A percentile compares a stretch with the other conserved stretches of the same genome.
These are phyloP conservation scores for Neoconidiobolus thromboides DNA, from an alignment of 371 early-diverging fungal species.

Conservation along the genomic window DNA sequence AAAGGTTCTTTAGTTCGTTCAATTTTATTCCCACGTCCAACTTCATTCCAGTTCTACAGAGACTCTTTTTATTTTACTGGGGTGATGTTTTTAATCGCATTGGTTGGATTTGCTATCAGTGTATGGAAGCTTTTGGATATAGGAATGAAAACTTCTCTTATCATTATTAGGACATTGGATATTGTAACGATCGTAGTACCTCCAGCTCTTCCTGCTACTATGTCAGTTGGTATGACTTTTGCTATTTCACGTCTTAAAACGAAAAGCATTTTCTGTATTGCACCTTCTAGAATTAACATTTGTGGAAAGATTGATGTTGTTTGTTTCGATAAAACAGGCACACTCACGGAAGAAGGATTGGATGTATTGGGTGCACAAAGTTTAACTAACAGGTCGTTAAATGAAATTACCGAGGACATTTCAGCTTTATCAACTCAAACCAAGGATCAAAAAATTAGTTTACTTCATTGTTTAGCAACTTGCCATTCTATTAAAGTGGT, in stretches of 20 bases:
- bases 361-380: neutral
- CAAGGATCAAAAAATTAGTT: neutral
- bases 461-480: conserved; percentile 70
- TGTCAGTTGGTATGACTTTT: conserved; percentile 79
- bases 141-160: neutral
- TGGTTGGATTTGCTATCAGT: conserved; percentile 2
- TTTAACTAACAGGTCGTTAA: neutral
- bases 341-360: conserved; percentile 50
- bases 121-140: neutral
- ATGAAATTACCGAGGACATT: neutral
- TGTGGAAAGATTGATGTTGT: conserved; percentile 83
- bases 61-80: conserved; percentile 92
- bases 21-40: conserved; percentile 84
- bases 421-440: neutral
- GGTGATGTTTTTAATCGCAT: conserved; percentile 47
- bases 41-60: conserved; percentile 83
- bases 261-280: conserved; percentile 27
- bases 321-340: conserved; percentile 84
- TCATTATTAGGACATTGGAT: conserved; percentile 13
- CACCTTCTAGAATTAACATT: conserved; percentile 21
- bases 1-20: conserved; percentile 90
- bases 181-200: conserved; percentile 91
- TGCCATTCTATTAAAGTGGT: conserved; percentile 94
- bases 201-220: conserved; percentile 80
- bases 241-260: conserved; percentile 70